Evolutionary conservation across 2,329 filamentous ascomycete species (phyloP), one percentile per base, ranked within the genome.

Genomic region (Cercospora sp.): DNA sequence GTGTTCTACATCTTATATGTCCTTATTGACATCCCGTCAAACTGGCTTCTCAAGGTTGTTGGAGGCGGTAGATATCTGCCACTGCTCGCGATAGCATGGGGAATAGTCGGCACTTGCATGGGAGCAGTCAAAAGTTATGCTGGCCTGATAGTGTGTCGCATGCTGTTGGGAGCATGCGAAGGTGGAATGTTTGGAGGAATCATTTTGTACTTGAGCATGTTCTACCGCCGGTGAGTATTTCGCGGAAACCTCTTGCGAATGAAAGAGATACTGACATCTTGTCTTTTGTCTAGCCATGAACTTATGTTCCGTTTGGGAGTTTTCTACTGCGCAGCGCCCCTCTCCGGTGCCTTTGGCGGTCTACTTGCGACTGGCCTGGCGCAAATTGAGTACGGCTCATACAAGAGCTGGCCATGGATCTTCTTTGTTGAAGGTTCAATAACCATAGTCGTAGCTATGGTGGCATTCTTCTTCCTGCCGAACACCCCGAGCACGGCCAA

Each of bases 401-500:
- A 82, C 70, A 73, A 77, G 45, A 76, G 76, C 57, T 82, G 81
- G 81, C 78, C 77, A 0, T 80, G 76, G 69, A 76, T 76, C 55
- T 80, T 77, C 72, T 76, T 78, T 70, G 75, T 73, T 3, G 69
- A 72, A 51, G 88, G 88, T 5, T 76, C 87, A 2, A 87, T 89
- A 0, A 87, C 85, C 8, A 77, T 89, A 3, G 64, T 86, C 5
- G 82, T 87, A 1, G 85, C 85, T 0, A 74, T 85, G 4, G 73
- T 87, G 3, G 83, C 86, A 2, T 90, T 82, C 76, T 86, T 86
- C 72, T 82, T 82, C 65, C 76, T 88, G 6, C 86, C 86, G 0
- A 83, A 87, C 68, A 82, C 80, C 2, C 85, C 85, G 0, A 81
- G 83, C 62, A 82, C 82, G 53, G 85, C 85, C 5, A 74, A 72